Percentiles rank a stretch among this genome's conserved stretches.
Conservation (phyloP, 805 yeast species). For the Yarrowia phangngaensis region DNA sequence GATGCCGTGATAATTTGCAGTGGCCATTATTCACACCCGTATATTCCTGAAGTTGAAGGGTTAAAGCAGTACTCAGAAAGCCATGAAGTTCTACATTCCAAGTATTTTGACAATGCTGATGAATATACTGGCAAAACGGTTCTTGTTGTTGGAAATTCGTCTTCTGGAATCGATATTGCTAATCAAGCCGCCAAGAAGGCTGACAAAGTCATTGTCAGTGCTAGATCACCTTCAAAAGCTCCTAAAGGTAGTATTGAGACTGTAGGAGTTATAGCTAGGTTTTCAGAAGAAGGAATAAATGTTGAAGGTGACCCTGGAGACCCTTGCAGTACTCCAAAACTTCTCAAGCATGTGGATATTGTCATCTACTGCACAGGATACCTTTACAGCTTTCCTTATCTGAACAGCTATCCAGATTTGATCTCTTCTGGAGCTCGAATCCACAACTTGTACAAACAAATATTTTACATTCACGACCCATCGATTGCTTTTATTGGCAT, state of each 20-base stretch:
- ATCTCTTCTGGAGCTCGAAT: slow-evolving; percentile 49
- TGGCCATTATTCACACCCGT: slow-evolving; percentile 64
- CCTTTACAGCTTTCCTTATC: slow-evolving; percentile 59
- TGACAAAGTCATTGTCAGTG: slow-evolving; percentile 47
- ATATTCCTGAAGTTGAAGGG: slow-evolving; percentile 54
- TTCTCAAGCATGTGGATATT: slow-evolving; percentile 48
- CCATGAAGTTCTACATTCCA: slow-evolving; percentile 57
- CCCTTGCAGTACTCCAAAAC: slow-evolving; percentile 49
- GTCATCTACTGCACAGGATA: slow-evolving; percentile 76
- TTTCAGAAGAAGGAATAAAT: neutral
- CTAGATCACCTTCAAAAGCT: slow-evolving; percentile 38
- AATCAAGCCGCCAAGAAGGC: slow-evolving; percentile 52
- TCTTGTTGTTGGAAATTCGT: slow-evolving; percentile 69
- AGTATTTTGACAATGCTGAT: slow-evolving; percentile 49
- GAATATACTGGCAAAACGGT: slow-evolving; percentile 47
- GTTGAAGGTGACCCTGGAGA: slow-evolving; percentile 37
- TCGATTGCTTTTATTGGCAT: slow-evolving; percentile 60
- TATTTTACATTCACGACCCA: slow-evolving; percentile 55
- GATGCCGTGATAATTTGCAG: slow-evolving; percentile 63
- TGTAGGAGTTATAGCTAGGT: slow-evolving; percentile 29
- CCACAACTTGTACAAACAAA: slow-evolving; percentile 39
- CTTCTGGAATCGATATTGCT: slow-evolving; percentile 73
- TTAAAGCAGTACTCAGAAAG: slow-evolving; percentile 46
- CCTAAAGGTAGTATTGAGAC: slow-evolving; percentile 28
- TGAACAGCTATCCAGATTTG: slow-evolving; percentile 42